Evolutionary conservation across 306 rosid species (phyloP).

Genomic region (Malus sylvestris): DNA sequence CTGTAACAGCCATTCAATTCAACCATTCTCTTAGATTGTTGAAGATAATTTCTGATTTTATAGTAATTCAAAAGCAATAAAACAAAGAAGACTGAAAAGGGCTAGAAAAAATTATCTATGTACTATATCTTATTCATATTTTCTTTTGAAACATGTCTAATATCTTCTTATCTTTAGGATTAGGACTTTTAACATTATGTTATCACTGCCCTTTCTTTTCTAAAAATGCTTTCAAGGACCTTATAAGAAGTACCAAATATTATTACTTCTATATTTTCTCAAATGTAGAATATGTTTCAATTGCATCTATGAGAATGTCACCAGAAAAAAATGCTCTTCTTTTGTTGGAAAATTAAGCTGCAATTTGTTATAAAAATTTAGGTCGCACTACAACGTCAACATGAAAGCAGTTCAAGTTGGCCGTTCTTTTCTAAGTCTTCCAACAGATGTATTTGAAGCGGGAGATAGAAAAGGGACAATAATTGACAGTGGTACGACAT

Average conservation of each 20-base stretch:
- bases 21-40: neutral
- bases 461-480: conserved; percentile 79
- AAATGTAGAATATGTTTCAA: neutral
- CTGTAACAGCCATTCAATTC: neutral
- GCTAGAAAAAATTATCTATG: too few relatives aligned
- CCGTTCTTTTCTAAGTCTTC: conserved; percentile 40
- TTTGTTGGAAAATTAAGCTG: conserved; percentile 5
- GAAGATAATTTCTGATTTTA: neutral
- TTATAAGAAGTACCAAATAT: neutral
- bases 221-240: neutral
- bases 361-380: conserved; percentile 22
- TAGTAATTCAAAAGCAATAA: neutral
- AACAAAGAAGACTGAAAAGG: neutral
- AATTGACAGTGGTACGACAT: conserved; percentile 96
- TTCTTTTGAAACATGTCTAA: neutral
- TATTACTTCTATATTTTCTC: neutral
- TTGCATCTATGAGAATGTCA: neutral
- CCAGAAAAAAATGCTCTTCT: neutral
- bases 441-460: conserved; percentile 53
- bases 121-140: neutral
- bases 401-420: conserved; percentile 96
- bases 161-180: neutral
- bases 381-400: conserved; percentile 90
- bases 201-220: neutral
- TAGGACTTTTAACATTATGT: neutral